Evolutionary conservation across 768 basidiomycete species (phyloP), one percentile per base, ranked within the genome.

Genomic region (Melanogaster broomeanus): DNA sequence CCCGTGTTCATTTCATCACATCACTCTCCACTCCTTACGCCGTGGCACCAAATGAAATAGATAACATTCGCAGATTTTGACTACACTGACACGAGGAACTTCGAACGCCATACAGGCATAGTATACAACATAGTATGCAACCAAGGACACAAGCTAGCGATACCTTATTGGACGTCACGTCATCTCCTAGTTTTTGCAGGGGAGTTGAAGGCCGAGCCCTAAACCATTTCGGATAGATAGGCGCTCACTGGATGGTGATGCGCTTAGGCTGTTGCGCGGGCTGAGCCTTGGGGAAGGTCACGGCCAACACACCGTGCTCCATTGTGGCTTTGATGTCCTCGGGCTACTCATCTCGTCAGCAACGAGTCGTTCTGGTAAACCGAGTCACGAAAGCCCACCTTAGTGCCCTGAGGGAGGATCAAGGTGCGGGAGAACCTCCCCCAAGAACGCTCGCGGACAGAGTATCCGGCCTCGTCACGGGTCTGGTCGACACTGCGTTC

Each of bases 201-300:
- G 8, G 7, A 12, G 24, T 4, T 3, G 22, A 41, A 19, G 11
- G n/a, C 9, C 18, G 15, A 25, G 15, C 18, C 16, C n/a, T 25
- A 3, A 42, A 27, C 18, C 15, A 4, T 9, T 21, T 6, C 12
- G 13, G 33, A 15, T 7, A 27, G 11, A 19, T 5, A 9, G 21
- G 33, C 41, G 41, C 31, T 60, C 53, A 62, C 51, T 58, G 30
- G 28, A 71, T 69, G 0, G 64, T 60, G 55, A 83, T 77, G 53
- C 68, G 77, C 70, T 72, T 75, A 18, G 78, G 73, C 16, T 68
- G 72, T 46, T 66, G 57, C 48, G 76, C 73, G 15, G 74, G 62
- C 8, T 67, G 62, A 18, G 68, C 63, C 65, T 78, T 82, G 6
- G 81, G 82, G 74, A 79, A 83, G 1, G 76, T 76, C 27, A 83